A percentile compares a stretch with the other conserved stretches of the same genome.
Evolutionary conservation across 331 rosid genomes (phyloP).

Genomic region (Malus hybrid): DNA sequence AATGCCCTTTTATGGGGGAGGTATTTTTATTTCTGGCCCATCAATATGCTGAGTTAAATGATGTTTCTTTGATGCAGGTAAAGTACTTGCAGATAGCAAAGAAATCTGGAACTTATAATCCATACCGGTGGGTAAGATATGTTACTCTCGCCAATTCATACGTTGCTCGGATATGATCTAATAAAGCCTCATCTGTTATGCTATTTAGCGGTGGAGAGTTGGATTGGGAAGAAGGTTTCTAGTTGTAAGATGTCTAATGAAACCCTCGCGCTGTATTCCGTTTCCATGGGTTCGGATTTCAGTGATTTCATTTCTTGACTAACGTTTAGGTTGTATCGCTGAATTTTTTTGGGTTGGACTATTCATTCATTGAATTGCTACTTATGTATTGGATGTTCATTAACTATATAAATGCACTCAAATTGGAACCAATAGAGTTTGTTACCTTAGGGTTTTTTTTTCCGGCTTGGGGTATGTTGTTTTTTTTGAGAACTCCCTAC

Average conservation of each 20-base stretch:
- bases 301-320: constrained; percentile 15
- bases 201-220: background rate
- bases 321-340: constrained; percentile 4
- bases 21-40: background rate
- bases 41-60: constrained; percentile 8
- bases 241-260: constrained; percentile 8
- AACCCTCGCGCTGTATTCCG: background rate
- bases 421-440: background rate
- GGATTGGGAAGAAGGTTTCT: background rate
- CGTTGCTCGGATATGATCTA: constrained; percentile 64
- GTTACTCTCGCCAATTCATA: constrained; percentile 79
- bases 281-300: background rate
- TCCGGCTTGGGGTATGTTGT: background rate
- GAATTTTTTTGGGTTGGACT: background rate
- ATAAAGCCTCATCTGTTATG: constrained; percentile 1
- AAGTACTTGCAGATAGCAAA: constrained; percentile 83
- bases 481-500: no score
- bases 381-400: background rate
- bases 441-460: background rate
- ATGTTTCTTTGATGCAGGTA: constrained; percentile 43
- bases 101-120: constrained; percentile 58
- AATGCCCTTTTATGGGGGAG: background rate
- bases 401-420: background rate
- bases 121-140: constrained; percentile 88
- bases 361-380: constrained; percentile 11